Evolutionary conservation across 2,329 filamentous ascomycete genomes (phyloP).

Genomic region (Colletotrichum destructivum): DNA sequence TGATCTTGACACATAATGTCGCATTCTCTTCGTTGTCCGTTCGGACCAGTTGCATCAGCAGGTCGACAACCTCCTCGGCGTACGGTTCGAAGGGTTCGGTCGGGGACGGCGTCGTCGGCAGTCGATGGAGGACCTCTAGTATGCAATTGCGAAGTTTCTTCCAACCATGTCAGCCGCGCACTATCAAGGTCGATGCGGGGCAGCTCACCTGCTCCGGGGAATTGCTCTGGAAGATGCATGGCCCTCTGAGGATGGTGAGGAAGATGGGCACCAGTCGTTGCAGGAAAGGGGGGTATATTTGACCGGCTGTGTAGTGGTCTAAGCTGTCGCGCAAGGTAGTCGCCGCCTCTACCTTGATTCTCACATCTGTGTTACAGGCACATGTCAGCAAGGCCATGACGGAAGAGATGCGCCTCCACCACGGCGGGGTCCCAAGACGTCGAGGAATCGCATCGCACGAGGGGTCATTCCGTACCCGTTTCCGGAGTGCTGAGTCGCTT

Average conservation of each 20-base stretch:
- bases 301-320: slow-evolving; percentile 86
- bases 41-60: slow-evolving; percentile 89
- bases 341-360: slow-evolving; percentile 85
- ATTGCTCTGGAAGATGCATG: slow-evolving; percentile 91
- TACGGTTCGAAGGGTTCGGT: slow-evolving; percentile 89
- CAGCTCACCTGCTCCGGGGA: slow-evolving; percentile 85
- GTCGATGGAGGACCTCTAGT: slow-evolving; percentile 92
- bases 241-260: slow-evolving; percentile 85
- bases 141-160: slow-evolving; percentile 93
- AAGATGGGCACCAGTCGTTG: slow-evolving; percentile 92
- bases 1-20: slow-evolving; percentile 97
- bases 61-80: slow-evolving; percentile 89
- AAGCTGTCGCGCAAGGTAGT: slow-evolving; percentile 91
- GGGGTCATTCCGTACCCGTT: slow-evolving; percentile 61
- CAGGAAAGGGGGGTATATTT: slow-evolving; percentile 85
- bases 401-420: slow-evolving; percentile 27
- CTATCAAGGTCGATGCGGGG: slow-evolving; percentile 19
- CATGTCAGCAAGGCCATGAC: slow-evolving; percentile 30
- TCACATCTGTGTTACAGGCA: slow-evolving; percentile 73
- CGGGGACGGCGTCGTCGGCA: slow-evolving; percentile 80
- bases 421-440: slow-evolving; percentile 11
- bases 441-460: slow-evolving; percentile 14
- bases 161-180: slow-evolving; percentile 44
- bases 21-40: slow-evolving; percentile 99
- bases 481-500: slow-evolving; percentile 71